phyloP scores from a whole-genome alignment of 2,329 filamentous ascomycete genomes.

The Aspergillus sp. region DNA sequence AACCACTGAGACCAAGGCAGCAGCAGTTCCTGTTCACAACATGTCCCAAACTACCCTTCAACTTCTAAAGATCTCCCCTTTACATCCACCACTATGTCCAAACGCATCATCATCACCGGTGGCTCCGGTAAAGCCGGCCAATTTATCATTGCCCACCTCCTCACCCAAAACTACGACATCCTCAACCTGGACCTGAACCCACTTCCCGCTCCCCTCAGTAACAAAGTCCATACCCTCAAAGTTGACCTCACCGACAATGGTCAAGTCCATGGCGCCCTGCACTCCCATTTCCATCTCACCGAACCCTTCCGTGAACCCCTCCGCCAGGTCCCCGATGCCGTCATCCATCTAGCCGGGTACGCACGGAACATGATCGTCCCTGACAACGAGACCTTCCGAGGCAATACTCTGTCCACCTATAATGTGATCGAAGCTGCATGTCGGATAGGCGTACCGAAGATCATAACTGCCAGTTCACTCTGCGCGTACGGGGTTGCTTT shows the following conservation, averaged over 20 bases:
- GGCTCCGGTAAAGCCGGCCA: conserved; percentile 59
- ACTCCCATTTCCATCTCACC: conserved; percentile 58
- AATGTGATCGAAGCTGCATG: conserved; percentile 65
- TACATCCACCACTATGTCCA: conserved; percentile 23
- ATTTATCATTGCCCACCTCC: conserved; percentile 56
- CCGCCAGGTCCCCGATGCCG: conserved; percentile 55
- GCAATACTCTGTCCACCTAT: conserved; percentile 59
- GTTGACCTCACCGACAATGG: conserved; percentile 58
- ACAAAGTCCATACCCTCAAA: conserved; percentile 56
- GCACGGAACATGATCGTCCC: conserved; percentile 63
- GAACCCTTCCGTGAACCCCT: conserved; percentile 39
- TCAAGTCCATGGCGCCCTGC: conserved; percentile 59
- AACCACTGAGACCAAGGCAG: no score
- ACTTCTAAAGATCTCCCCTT: not conserved
- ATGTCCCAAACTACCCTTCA: no score
- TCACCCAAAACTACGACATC: conserved; percentile 53
- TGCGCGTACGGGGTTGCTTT: conserved; percentile 65
- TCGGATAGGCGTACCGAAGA: conserved; percentile 63
- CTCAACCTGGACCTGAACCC: conserved; percentile 58
- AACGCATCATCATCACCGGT: conserved; percentile 56
- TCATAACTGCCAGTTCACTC: conserved; percentile 61
- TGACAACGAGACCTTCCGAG: conserved; percentile 60
- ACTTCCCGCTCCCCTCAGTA: conserved; percentile 38
- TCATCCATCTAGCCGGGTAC: conserved; percentile 64
- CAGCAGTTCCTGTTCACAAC: no score